A percentile compares a stretch with the other conserved stretches of the same genome.
These are phyloP conservation scores for Periconia sp. DNA, from an alignment of 2,329 filamentous ascomycete genomes.

Conservation along the genomic window DNA sequence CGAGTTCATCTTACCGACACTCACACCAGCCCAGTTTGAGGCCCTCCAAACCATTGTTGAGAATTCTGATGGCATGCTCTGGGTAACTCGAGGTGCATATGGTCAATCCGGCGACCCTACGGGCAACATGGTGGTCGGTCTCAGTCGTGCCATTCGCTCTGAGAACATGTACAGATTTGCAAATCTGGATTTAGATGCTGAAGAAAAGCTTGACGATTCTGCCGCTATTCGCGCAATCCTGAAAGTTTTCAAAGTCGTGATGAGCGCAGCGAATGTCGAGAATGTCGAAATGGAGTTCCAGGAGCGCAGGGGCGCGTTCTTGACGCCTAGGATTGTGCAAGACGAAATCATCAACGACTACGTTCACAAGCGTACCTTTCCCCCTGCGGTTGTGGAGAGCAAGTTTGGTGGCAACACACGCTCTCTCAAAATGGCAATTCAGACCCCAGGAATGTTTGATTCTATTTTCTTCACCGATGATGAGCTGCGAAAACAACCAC, in stretches of 20 bases:
- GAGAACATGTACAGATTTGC: conserved; percentile 14
- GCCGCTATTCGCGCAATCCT: conserved; percentile 8
- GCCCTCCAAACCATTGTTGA: conserved; percentile 10
- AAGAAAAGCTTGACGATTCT: conserved; percentile 1
- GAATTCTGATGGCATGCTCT: conserved; percentile 10
- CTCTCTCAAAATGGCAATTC: not conserved
- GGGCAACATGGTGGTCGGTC: conserved; percentile 14
- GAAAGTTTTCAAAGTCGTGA: conserved; percentile 11
- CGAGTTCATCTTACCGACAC: conserved; percentile 5
- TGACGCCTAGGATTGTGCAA: conserved; percentile 18
- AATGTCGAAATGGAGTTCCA: conserved; percentile 19
- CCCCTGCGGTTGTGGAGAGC: conserved; percentile 7
- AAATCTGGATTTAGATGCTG: conserved; percentile 16
- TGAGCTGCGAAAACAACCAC: not conserved
- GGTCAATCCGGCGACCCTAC: conserved; percentile 7
- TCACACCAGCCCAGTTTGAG: conserved; percentile 6
- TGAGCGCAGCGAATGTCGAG: not conserved
- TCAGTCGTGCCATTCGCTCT: conserved; percentile 15
- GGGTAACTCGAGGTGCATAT: conserved; percentile 15
- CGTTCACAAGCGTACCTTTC: conserved; percentile 20
- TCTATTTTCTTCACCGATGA: conserved; percentile 23
- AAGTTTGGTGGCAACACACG: too few relatives aligned
- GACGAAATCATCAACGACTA: conserved; percentile 24
- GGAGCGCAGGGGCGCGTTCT: conserved; percentile 16
- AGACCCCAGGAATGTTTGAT: conserved; percentile 19